A percentile compares a stretch with the other conserved stretches of the same genome.
phyloP scores from a whole-genome alignment of 768 basidiomycete species.

The Agaricus blazei region DNA sequence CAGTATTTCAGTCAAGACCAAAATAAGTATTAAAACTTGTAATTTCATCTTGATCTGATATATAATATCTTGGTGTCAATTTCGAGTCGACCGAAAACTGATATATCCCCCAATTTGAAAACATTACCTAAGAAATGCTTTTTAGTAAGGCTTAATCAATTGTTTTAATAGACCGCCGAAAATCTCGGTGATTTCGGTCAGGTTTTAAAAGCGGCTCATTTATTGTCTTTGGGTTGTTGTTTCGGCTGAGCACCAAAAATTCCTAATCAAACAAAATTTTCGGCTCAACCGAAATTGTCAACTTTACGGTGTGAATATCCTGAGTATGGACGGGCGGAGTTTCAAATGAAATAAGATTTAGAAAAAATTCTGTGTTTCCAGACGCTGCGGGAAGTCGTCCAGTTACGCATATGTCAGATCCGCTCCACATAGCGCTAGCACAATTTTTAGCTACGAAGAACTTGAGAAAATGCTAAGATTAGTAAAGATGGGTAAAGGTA shows the following conservation, averaged over 20 bases:
- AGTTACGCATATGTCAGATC: neutral
- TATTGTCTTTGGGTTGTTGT: neutral
- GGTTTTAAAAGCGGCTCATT: neutral
- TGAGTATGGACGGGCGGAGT: no score
- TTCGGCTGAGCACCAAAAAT: neutral
- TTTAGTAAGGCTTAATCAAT: neutral
- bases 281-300: neutral
- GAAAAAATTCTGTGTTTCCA: no score
- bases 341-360: no score
- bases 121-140: no score
- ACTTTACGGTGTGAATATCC: neutral
- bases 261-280: neutral
- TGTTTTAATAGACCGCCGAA: neutral
- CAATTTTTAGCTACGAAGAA: neutral
- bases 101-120: no score
- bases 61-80: no score
- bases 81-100: no score
- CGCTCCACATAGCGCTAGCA: neutral
- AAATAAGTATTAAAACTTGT: no score
- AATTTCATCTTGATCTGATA: no score
- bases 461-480: slow-evolving; percentile 1
- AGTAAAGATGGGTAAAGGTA: neutral
- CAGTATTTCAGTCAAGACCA: no score
- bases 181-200: neutral
- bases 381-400: no score